Evolutionary conservation across 2,329 filamentous ascomycete genomes (phyloP).

Genomic region (Emergomyces pasteurianus): DNA sequence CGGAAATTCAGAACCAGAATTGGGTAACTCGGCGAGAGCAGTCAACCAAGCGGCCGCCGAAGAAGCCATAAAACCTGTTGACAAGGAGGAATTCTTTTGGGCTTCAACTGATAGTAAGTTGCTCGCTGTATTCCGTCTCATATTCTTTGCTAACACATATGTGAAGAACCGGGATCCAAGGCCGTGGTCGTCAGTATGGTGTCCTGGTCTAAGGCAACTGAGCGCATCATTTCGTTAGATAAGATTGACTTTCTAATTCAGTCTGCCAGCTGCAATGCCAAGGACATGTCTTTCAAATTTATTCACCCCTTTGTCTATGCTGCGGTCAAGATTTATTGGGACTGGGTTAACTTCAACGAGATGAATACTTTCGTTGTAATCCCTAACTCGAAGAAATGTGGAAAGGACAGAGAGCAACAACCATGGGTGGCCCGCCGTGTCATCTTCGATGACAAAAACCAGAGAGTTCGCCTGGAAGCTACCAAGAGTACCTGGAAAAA

Average conservation of each 20-base stretch:
- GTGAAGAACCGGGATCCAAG: conserved; percentile 1
- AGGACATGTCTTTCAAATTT: conserved; percentile 2
- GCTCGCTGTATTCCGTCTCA: not conserved
- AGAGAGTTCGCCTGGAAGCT: not conserved
- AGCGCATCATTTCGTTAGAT: conserved; percentile 3
- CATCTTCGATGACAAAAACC: conserved; percentile 3
- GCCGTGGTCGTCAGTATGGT: conserved; percentile 5
- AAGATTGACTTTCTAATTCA: conserved; percentile 1
- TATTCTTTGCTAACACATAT: not conserved
- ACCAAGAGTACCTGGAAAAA: conserved; percentile 6
- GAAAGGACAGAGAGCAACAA: not conserved
- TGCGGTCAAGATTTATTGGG: conserved; percentile 3
- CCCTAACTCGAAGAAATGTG: conserved; percentile 2
- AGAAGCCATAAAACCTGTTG: not conserved
- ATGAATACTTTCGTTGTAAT: conserved; percentile 3
- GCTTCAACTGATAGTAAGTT: conserved; percentile 4
- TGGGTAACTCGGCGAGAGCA: not conserved
- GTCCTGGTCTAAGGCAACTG: conserved; percentile 1
- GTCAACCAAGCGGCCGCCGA: not conserved
- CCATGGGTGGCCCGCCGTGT: conserved; percentile 4
- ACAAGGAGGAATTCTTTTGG: conserved; percentile 5
- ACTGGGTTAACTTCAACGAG: conserved; percentile 7
- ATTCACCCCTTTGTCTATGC: conserved; percentile 1
- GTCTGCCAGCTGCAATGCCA: conserved; percentile 2
- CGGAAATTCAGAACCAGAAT: not conserved